Evolutionary conservation across 352 stramenopile species (phyloP), one percentile per base, ranked within the genome.

Genomic region (Plasmopara halstedii): DNA sequence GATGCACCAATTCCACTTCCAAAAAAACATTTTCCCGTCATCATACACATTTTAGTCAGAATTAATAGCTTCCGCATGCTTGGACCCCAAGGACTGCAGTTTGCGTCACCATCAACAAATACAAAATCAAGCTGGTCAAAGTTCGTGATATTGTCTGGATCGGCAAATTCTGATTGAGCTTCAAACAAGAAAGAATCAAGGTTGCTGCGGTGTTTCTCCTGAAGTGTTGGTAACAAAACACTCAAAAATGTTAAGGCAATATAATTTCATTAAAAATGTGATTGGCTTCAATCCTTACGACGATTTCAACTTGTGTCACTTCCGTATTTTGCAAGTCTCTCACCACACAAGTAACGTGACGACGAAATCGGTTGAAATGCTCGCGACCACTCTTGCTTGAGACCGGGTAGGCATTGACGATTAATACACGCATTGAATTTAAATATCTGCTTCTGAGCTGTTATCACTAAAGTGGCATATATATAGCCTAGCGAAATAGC

Each of bases 21-120:
- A 47, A 81, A 92, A 11, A 80, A 68, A 19, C 81, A 92, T 41
- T 92, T 92, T 29, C 79, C 81, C 9, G 81, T 90, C 76, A 90
- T 87, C 78, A 88, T 90, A 56, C 81, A 92, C 78, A 90, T 88
- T 56, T 92, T 92, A 17, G 62, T 65, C 14, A 85, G 55, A 17
- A 86, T 39, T 25, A 61, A 41, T 7, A 92, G 58, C 42, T 90
- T 84, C 29, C 71, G 70, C 53, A 83, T 66, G 23, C 56, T 62
- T 0, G 71, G 73, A 4, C 67, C 48, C 81, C 81, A 92, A 8
- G 76, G 73, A 47, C 59, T 62, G 14, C 73, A 70, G 43, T 68
- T 85, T 22, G 58, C 34, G 39, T 92, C 78, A 25, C 81, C 81
- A 19, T 75, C 78, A 19, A 88, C 61, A 36, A 92, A 78, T 26